Conservation (phyloP, 257 asterid species). For the Leonotis leonurus region DNA sequence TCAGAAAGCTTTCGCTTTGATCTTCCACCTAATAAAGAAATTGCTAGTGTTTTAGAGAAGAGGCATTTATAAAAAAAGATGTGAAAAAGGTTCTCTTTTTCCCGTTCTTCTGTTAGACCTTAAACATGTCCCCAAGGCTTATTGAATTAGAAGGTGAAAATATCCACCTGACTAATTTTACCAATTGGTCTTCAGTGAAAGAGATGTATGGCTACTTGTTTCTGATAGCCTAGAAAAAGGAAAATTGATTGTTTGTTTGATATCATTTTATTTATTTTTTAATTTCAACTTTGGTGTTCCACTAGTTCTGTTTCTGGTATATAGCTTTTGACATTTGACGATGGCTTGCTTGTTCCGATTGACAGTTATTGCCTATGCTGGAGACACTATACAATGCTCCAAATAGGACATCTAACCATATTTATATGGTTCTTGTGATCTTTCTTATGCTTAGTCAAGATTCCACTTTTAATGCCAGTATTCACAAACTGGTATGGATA, state of each 20-base stretch:
- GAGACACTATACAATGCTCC: constrained; percentile 88
- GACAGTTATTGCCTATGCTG: constrained; percentile 92
- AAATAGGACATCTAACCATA: constrained; percentile 74
- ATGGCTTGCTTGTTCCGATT: too few species aligned
- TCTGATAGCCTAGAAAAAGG: constrained; percentile 1
- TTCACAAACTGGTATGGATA: constrained; percentile 72
- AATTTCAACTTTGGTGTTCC: neutral
- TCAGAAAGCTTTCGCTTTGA: neutral
- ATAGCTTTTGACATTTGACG: constrained; percentile 18
- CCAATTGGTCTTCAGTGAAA: neutral
- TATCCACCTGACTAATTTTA: neutral
- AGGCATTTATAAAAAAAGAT: neutral
- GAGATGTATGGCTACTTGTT: neutral
- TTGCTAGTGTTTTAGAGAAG: neutral
- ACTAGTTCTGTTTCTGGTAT: neutral
- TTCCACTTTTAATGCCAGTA: constrained; percentile 83
- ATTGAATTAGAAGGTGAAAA: neutral
- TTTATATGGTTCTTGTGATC: constrained; percentile 86
- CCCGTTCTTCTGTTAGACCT: neutral
- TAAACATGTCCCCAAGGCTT: neutral
- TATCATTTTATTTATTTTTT: neutral
- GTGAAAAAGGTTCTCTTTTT: neutral
- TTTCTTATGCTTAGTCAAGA: constrained; percentile 97
- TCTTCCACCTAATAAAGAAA: neutral
- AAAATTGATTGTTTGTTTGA: neutral